A percentile compares a stretch with the other conserved stretches of the same genome.
phyloP scores from a whole-genome alignment of 768 basidiomycete species.

The Favolaschia claudopus region DNA sequence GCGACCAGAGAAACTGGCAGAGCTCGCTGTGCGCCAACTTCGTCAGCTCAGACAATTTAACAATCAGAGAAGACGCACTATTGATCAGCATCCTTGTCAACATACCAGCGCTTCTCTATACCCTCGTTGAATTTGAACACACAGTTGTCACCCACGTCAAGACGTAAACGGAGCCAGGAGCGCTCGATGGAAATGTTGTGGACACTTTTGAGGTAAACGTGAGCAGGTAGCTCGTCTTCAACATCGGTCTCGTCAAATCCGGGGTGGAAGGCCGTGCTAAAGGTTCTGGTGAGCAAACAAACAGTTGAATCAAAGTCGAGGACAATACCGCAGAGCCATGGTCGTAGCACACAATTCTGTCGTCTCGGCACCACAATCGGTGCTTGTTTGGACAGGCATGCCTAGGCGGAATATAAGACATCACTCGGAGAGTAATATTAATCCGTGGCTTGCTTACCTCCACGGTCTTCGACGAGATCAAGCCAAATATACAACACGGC shows the following conservation, averaged over 20 bases:
- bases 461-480: constrained; percentile 34
- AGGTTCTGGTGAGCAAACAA: too few relatives aligned
- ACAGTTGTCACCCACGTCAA: constrained; percentile 39
- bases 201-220: constrained; percentile 35
- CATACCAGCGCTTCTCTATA: not conserved
- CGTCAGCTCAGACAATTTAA: not conserved
- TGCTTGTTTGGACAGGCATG: constrained; percentile 41
- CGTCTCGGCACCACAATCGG: constrained; percentile 47
- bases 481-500: constrained; percentile 44
- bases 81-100: not conserved
- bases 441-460: constrained; percentile 38
- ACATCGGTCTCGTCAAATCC: constrained; percentile 23
- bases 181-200: constrained; percentile 42
- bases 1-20: constrained; percentile 34
- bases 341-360: constrained; percentile 38
- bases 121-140: constrained; percentile 1
- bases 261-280: constrained; percentile 31
- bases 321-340: constrained; percentile 39
- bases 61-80: not conserved
- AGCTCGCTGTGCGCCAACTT: constrained; percentile 20
- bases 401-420: constrained; percentile 28
- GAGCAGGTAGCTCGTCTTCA: constrained; percentile 37
- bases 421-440: not conserved
- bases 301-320: too few relatives aligned
- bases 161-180: constrained; percentile 35